phyloP scores from a whole-genome alignment of 106 monocot species.

The Acanthochlamys bracteata region DNA sequence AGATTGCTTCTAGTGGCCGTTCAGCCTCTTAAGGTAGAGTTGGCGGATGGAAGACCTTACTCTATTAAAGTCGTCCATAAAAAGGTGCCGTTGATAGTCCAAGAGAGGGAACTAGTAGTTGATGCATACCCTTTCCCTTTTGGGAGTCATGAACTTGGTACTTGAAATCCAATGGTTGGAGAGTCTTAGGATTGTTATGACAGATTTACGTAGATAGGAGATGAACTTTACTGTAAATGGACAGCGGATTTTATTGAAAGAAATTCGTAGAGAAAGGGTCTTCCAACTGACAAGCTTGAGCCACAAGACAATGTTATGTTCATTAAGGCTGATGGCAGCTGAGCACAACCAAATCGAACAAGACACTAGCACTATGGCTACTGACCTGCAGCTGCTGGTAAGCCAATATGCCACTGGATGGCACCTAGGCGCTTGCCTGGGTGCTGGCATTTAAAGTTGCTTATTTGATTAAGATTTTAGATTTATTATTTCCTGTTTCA shows the following conservation, averaged over 20 bases:
- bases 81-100: background rate
- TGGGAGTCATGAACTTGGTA: background rate
- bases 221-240: background rate
- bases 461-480: too few relatives aligned
- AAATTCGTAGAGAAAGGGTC: background rate
- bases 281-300: background rate
- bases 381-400: too few relatives aligned
- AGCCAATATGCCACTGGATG: too few relatives aligned
- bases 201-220: background rate
- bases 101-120: background rate
- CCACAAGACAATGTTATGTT: background rate
- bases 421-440: too few relatives aligned
- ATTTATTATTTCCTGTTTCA: too few relatives aligned
- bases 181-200: background rate
- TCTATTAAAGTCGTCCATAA: background rate
- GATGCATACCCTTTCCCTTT: background rate
- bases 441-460: too few relatives aligned
- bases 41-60: background rate
- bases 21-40: background rate
- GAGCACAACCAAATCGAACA: background rate
- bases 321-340: background rate
- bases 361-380: too few relatives aligned
- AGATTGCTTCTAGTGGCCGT: background rate
- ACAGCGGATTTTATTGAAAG: background rate
- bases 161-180: background rate